These are phyloP conservation scores for Cladosporium sp. DNA, from an alignment of 2,329 filamentous ascomycete genomes.

Conservation along the genomic window DNA sequence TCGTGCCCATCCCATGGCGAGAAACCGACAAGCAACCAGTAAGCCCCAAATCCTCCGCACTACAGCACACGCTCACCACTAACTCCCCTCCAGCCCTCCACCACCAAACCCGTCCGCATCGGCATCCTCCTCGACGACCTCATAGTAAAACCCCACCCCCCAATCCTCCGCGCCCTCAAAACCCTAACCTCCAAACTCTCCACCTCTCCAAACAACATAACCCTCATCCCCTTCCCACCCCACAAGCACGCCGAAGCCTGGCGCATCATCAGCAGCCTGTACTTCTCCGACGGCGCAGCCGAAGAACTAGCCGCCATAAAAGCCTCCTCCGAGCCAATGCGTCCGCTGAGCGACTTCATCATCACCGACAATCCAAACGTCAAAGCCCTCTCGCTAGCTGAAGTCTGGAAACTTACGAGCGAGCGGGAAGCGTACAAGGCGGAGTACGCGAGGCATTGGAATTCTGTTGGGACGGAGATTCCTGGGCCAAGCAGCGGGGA, in stretches of 20 bases:
- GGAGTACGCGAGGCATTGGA: constrained; percentile 24
- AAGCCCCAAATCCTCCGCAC: constrained; percentile 10
- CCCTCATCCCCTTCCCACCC: constrained; percentile 54
- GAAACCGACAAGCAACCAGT: constrained; percentile 20
- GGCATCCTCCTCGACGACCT: constrained; percentile 67
- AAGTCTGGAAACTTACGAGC: constrained; percentile 45
- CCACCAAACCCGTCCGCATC: constrained; percentile 41
- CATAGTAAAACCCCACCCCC: constrained; percentile 65
- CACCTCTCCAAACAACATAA: constrained; percentile 49
- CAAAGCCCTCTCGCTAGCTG: constrained; percentile 43
- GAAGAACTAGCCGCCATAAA: constrained; percentile 54
- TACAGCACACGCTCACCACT: neutral
- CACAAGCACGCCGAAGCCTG: constrained; percentile 53
- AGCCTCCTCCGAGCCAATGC: constrained; percentile 57
- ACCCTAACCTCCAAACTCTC: constrained; percentile 47
- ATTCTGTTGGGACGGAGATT: constrained; percentile 39
- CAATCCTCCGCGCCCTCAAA: constrained; percentile 58
- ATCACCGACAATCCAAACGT: constrained; percentile 55
- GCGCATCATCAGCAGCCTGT: constrained; percentile 50
- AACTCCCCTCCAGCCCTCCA: neutral
- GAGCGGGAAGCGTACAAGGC: constrained; percentile 11
- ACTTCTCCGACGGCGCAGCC: constrained; percentile 62
- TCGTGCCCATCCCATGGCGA: constrained; percentile 60
- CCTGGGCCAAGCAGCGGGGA: constrained; percentile 24
- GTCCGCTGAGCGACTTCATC: constrained; percentile 61